Base-by-base conservation (phyloP, 305 asterid species). In the Solanum chacoense region DNA sequence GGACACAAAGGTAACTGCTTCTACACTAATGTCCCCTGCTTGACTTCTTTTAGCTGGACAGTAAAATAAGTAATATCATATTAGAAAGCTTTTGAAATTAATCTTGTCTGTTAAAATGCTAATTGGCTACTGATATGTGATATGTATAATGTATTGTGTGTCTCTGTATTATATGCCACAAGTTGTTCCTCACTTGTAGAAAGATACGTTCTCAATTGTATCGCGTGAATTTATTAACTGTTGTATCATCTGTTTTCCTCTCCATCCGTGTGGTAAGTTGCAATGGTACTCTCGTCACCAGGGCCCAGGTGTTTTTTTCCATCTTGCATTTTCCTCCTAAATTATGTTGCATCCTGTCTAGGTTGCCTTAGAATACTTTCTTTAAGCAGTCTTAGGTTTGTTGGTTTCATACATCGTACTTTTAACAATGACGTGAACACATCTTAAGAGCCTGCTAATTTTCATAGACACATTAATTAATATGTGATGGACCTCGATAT, bases 1-100 rank as follows among this genome's bases (percentile, higher is more conserved):
- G 86, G 92, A 93, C 80, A 11, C 88, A 16, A 91, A 94, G 98
- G 98, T 96, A 95, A 83, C 85, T 75, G 50, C 50, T 86, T 29
- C 40, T 18, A 16, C 38, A 50, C 73, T 50, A 31, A 18, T 50
- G 29, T 83, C 42, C 73, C 72, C 73, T 55, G 45, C 87, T 50
- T 83, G 74, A 12, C 45, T 83, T 50, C 45, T 45, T 45, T 31
- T 83, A 83, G 72, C 20, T 83, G 86, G 72, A 31, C 20, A 29
- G 22, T 83, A 45, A 20, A 50, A 50, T 45, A 29, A 50, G 72
- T 81, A 29, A 18, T 18, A 26, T 40, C n/a, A 28, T 80, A 80
- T 80, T 40, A 26, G 37, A 80, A 79, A 40, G 26, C 85, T 80
- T 63, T 18, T 50, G 40, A 69, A 50, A 83, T 50, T 76, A 42